Percentiles rank a stretch among this genome's conserved stretches.
Evolutionary conservation across 2,329 filamentous ascomycete species (phyloP).

Genomic region (Diaporthe sp.): DNA sequence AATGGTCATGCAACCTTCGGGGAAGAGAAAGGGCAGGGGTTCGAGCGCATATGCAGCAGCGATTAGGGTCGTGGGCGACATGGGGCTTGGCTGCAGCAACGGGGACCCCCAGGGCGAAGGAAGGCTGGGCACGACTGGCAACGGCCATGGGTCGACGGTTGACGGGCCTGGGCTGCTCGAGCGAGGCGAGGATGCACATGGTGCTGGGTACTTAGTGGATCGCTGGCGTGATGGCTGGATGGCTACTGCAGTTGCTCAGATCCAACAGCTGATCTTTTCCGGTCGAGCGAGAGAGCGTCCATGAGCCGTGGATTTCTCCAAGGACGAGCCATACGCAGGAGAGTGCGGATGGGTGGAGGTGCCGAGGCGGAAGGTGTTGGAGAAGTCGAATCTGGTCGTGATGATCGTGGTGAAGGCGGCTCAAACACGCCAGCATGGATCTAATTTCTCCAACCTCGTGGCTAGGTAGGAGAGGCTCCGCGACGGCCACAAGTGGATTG

Average conservation of each 20-base stretch:
- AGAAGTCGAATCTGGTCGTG: not conserved
- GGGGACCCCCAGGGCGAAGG: conserved; percentile 22
- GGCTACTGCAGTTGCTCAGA: conserved; percentile 15
- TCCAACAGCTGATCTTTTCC: conserved; percentile 21
- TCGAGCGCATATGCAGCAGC: not conserved
- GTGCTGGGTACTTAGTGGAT: not conserved
- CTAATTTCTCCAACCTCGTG: conserved; percentile 26
- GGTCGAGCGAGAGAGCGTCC: not conserved
- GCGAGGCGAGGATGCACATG: conserved; percentile 13
- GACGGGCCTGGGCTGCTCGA: conserved; percentile 8
- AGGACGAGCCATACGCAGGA: not conserved
- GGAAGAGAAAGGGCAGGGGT: conserved; percentile 14
- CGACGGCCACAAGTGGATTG: conserved; percentile 6
- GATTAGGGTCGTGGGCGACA: conserved; percentile 6
- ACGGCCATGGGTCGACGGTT: conserved; percentile 3
- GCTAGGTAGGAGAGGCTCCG: conserved; percentile 28
- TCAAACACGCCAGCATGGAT: conserved; percentile 25
- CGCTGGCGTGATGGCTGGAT: conserved; percentile 29
- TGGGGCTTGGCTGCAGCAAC: conserved; percentile 23
- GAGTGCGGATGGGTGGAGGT: not conserved
- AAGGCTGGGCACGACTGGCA: conserved; percentile 19
- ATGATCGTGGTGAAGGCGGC: conserved; percentile 5
- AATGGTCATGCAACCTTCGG: conserved; percentile 30
- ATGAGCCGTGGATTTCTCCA: not conserved
- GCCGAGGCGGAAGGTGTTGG: conserved; percentile 6